Base-by-base conservation (phyloP, 2,329 filamentous ascomycete genomes). In the Colletotrichum orbiculare region DNA sequence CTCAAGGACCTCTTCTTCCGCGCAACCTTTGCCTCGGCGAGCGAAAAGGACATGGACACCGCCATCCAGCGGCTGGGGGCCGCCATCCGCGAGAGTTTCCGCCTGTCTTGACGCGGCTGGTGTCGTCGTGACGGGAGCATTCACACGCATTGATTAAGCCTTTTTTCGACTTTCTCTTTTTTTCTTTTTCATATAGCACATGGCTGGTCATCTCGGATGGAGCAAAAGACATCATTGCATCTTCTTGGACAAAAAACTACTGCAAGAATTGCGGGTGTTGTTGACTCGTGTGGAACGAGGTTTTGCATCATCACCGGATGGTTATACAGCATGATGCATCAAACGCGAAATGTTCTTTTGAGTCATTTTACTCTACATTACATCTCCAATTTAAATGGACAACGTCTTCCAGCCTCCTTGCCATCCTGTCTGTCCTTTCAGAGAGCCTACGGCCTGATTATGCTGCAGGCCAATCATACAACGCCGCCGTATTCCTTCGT, bases 11-110 rank as follows among this genome's bases (percentile, higher is more conserved):
- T 97, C 77, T 97, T 93, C 81, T 96, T 98, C 83, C 87, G 96
- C 56, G 89, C 92, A 4, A 99, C 95, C 0, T 99, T 91, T 80
- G 94, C 95, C 0, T 90, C 94, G 42, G 94, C 94, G 2, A 89
- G 87, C 11, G 83, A 85, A 12, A 86, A 89, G 59, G 87, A 89
- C 69, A 94, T 95, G 83, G 82, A 82, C 3, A 86, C 89, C 72
- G 92, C 91, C 2, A 93, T 94, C 62, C 82, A 83, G 67, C 82
- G 95, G 64, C 90, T 99, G 70, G 93, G 93, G 0, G 83, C 85
- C 61, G 92, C 93, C 8, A 82, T 98, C 45, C 85, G 87, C 69
- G 84, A 82, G 68, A 86, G 82, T 63, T 88, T 84, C 69, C 75
- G 76, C 33, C 72, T 77, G 61, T 69, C 73, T 11, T 79, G 67